Evolutionary conservation across 1,139 yeast genomes (phyloP), one percentile per base, ranked within the genome.

Genomic region (Diutina ranongensis): DNA sequence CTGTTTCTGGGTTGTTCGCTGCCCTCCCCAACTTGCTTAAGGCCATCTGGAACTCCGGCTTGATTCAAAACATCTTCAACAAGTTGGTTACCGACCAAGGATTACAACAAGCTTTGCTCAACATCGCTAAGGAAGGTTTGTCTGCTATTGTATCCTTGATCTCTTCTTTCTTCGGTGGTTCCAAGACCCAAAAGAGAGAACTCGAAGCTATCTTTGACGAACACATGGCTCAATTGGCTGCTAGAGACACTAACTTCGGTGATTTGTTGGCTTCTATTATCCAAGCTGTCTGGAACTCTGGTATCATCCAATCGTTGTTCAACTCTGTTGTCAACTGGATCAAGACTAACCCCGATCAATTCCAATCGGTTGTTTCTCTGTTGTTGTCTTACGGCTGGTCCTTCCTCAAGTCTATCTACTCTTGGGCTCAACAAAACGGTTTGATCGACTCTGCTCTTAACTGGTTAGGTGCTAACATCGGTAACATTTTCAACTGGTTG

Each of bases 21-120:
- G 64, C 68, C 52, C 75, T 69, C 50, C 72, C 74, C 47, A 60
- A 68, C 48, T 69, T 71, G 55, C 57, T 71, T 52, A 56, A 59
- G 50, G 74, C 73, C 49, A 53, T 71, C 51, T 69, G 65, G 67
- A 58, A 68, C 55, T 69, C 75, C 44, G 74, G 74, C 51, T 63
- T 69, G 52, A 49, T 71, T 47, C 60, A 60, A 47, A 60, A 60
- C 44, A 54, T 69, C 47, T 67, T 68, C 59, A 56, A 52, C 42
- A 38, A 38, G 42, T 22, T 38, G 19, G 19, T 38, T n/a, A 22
- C 15, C 21, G 42, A 38, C 42, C 9, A 7, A 3, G 32, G 32
- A 5, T 38, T 38, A 32, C 42, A 38, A 25, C 33, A 22, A 50
- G 59, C 55, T 48, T 52, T 70, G 46, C 51, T 63, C 46, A 62